Percentiles rank a stretch among this genome's conserved stretches.
Evolutionary conservation across 208 protist species (phyloP).

Genomic region (Sergeia podlipaevii): DNA sequence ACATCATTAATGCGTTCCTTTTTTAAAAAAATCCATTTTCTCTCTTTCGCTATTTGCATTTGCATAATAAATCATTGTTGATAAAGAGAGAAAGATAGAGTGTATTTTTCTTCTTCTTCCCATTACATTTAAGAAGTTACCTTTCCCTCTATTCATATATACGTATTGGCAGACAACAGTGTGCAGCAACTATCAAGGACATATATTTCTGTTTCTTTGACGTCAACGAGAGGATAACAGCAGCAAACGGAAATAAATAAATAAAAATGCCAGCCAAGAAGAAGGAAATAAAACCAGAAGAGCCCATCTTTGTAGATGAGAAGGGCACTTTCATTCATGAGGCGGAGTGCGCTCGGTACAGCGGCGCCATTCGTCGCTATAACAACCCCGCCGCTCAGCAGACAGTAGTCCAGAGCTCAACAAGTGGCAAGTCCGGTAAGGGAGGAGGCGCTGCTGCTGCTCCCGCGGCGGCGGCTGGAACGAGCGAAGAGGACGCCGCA

Average conservation of each 20-base stretch:
- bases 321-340: constrained; percentile 70
- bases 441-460: not conserved
- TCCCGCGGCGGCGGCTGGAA: constrained; percentile 1
- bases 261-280: constrained; percentile 64
- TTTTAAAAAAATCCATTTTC: no score
- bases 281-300: constrained; percentile 73
- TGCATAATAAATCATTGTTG: no score
- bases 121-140: no score
- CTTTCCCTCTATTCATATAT: no score
- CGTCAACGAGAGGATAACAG: not conserved
- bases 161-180: no score
- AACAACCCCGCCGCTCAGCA: not conserved
- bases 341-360: constrained; percentile 49
- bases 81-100: no score
- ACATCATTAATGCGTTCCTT: no score
- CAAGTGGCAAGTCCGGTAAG: constrained; percentile 2
- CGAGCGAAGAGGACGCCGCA: not conserved
- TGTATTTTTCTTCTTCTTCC: no score
- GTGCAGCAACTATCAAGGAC: no score
- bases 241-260: not conserved
- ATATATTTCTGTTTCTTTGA: constrained; percentile 1
- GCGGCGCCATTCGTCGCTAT: constrained; percentile 58
- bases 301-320: constrained; percentile 72
- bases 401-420: not conserved
- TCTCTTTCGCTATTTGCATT: no score